Conservation (phyloP, 2,329 filamentous ascomycete genomes). For the Dactylellina parvicollis region DNA sequence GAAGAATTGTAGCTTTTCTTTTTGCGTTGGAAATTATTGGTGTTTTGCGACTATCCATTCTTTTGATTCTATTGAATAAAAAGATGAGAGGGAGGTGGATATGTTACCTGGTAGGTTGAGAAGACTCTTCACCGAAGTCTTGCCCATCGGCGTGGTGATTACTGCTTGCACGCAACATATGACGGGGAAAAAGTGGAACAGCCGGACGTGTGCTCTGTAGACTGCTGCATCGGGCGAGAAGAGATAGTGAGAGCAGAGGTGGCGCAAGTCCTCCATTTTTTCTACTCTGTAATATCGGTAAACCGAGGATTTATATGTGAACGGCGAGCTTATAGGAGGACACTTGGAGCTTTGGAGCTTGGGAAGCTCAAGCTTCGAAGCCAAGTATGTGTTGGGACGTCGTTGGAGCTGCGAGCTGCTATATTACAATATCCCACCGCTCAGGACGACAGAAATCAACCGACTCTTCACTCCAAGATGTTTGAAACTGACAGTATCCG, state of each 20-base stretch:
- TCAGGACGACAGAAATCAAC: too few species aligned
- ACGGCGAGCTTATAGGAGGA: too few species aligned
- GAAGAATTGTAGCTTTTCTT: too few species aligned
- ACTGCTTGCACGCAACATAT: slow-evolving; percentile 28
- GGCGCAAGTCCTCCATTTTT: slow-evolving; percentile 20
- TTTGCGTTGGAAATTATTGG: too few species aligned
- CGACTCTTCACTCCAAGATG: too few species aligned
- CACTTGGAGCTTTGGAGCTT: not conserved
- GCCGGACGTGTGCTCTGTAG: slow-evolving; percentile 38
- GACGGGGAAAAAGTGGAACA: slow-evolving; percentile 50
- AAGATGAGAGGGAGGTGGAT: not conserved
- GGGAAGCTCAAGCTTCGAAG: not conserved
- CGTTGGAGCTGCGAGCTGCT: too few species aligned
- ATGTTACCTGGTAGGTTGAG: slow-evolving; percentile 81
- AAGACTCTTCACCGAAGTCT: slow-evolving; percentile 78
- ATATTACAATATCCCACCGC: too few species aligned
- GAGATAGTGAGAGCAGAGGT: slow-evolving; percentile 26
- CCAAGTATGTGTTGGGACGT: not conserved
- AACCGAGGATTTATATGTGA: too few species aligned
- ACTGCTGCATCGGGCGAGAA: slow-evolving; percentile 35
- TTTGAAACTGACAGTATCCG: too few species aligned
- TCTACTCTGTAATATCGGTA: not conserved
- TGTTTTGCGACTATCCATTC: not conserved
- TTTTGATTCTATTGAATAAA: not conserved
- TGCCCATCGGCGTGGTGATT: slow-evolving; percentile 74